Evolutionary conservation across 139 green algal species (phyloP).

Genomic region (Yamagishiella unicocca): DNA sequence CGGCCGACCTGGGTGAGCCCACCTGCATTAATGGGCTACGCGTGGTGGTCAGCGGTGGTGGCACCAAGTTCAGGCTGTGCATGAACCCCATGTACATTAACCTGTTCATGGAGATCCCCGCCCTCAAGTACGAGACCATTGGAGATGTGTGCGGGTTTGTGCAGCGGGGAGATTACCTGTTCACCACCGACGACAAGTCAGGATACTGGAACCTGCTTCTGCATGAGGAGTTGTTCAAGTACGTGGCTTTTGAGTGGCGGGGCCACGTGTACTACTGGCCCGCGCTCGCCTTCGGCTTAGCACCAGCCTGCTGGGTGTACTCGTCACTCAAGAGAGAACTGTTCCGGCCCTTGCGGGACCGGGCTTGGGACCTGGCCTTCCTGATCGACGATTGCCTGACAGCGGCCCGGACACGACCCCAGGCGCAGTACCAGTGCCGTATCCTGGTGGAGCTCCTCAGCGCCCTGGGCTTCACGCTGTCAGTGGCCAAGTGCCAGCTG

Average conservation of each 20-base stretch:
- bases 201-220: not conserved
- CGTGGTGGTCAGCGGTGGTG: not conserved
- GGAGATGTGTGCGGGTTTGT: not conserved
- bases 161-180: not conserved
- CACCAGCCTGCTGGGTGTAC: not conserved
- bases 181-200: slow-evolving; percentile 4
- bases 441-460: not conserved
- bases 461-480: not conserved
- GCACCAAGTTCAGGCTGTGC: not conserved
- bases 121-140: not conserved
- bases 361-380: not conserved
- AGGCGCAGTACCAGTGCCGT: slow-evolving; percentile 27
- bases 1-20: not conserved
- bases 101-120: not conserved
- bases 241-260: not conserved
- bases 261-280: not conserved
- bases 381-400: slow-evolving; percentile 5
- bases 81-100: slow-evolving; percentile 11
- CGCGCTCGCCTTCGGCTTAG: not conserved
- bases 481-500: not conserved
- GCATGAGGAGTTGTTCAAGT: not conserved
- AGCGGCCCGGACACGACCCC: not conserved
- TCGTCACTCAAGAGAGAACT: not conserved
- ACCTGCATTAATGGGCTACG: not conserved
- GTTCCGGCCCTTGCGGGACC: not conserved